Conservation (phyloP, 106 monocot genomes). For the Gastrodia elata region DNA sequence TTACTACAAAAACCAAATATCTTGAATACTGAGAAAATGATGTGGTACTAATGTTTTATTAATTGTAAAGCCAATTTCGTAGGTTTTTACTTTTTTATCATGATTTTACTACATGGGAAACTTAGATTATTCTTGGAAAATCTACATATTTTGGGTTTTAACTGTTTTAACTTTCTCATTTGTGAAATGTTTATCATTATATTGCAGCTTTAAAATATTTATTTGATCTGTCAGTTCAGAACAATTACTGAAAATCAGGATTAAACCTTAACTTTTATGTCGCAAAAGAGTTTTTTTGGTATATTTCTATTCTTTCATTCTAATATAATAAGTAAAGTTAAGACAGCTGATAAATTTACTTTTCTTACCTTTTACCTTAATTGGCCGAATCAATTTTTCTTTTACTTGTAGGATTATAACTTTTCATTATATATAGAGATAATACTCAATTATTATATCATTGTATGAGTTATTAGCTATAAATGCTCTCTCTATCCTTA, state of each 20-base stretch:
- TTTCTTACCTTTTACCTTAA: not conserved
- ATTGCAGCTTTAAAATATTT: not conserved
- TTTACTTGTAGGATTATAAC: not conserved
- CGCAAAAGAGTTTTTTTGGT: not conserved
- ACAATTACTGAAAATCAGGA: not conserved
- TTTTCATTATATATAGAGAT: not conserved
- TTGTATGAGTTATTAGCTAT: too few species aligned
- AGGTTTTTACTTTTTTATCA: not conserved
- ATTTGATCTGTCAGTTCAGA: not conserved
- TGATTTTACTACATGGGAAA: not conserved
- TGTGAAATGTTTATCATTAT: not conserved
- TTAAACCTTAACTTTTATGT: not conserved
- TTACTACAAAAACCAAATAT: not conserved
- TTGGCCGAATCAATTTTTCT: not conserved
- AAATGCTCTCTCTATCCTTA: not conserved
- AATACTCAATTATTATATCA: too few species aligned
- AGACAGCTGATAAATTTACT: not conserved
- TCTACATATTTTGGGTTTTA: not conserved
- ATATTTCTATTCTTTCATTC: not conserved
- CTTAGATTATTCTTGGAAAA: not conserved
- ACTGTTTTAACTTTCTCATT: not conserved
- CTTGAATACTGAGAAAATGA: not conserved
- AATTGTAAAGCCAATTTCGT: too few species aligned
- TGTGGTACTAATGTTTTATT: not conserved
- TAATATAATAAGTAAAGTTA: not conserved